A percentile compares a stretch with the other conserved stretches of the same genome.
Evolutionary conservation across 345 rosid species (phyloP).

Genomic region (Chamaenerion angustifolium): DNA sequence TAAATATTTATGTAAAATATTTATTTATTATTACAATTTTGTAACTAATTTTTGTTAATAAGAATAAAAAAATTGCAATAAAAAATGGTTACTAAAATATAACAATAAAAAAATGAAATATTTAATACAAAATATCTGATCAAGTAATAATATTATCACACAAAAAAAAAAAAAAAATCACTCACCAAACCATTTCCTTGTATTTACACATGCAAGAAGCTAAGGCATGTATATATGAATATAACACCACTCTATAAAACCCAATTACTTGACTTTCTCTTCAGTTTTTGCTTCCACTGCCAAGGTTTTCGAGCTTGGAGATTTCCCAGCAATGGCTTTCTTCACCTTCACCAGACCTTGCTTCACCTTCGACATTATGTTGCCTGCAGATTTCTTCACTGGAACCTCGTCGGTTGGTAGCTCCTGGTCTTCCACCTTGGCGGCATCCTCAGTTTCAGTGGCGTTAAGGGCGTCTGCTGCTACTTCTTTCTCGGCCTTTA

Average conservation of each 20-base stretch:
- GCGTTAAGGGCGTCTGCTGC: too few relatives aligned
- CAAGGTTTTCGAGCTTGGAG: slow-evolving; percentile 51
- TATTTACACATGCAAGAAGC: slow-evolving; percentile 13
- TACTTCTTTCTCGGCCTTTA: too few relatives aligned
- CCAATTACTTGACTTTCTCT: slow-evolving; percentile 30
- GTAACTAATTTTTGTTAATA: too few relatives aligned
- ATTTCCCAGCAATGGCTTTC: slow-evolving; percentile 67
- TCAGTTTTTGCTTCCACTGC: slow-evolving; percentile 34
- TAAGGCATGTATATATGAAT: slow-evolving; percentile 1
- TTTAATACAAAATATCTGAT: too few relatives aligned
- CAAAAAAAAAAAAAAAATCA: too few relatives aligned
- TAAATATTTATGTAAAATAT: too few relatives aligned
- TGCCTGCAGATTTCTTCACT: slow-evolving; percentile 26
- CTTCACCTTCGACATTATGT: slow-evolving; percentile 62
- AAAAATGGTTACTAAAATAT: too few relatives aligned
- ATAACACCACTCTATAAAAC: background rate
- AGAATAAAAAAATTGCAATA: too few relatives aligned
- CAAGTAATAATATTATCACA: too few relatives aligned
- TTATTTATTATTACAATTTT: too few relatives aligned
- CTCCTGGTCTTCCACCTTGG: background rate
- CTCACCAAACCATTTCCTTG: too few relatives aligned
- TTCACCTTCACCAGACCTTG: slow-evolving; percentile 66
- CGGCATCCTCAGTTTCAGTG: slow-evolving; percentile 1
- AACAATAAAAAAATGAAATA: too few relatives aligned
- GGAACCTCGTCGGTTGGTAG: background rate